phyloP scores from a whole-genome alignment of 257 asterid genomes.

The Solanum chiquidenum region DNA sequence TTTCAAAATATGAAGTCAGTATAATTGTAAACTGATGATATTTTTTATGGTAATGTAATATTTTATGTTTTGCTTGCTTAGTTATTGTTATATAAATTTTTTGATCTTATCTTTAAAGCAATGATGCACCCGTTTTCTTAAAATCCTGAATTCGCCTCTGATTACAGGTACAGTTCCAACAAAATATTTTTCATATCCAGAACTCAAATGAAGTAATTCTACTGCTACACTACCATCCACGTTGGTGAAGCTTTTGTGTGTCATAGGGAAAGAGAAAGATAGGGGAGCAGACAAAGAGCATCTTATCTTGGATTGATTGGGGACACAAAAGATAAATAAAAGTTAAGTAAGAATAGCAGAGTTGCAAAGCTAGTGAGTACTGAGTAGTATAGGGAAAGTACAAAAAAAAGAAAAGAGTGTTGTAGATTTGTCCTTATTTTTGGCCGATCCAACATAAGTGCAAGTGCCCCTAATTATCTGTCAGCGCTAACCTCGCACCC shows the following conservation, averaged over 20 bases:
- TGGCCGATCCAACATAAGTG: neutral
- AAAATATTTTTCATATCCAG: fast-evolving
- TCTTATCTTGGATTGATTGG: neutral
- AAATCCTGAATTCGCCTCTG: no score
- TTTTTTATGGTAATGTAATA: no score
- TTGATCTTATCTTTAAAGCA: no score
- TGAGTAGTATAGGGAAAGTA: neutral
- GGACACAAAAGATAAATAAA: neutral
- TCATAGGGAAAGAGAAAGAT: no score
- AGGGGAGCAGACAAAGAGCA: neutral
- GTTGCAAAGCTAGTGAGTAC: neutral
- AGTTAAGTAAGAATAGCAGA: neutral
- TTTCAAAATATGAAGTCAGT: no score
- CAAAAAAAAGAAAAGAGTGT: neutral
- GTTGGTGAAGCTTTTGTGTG: neutral
- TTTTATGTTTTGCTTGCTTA: no score
- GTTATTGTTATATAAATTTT: no score
- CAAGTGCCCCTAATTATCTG: neutral
- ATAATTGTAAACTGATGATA: no score
- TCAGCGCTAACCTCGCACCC: conserved; percentile 28
- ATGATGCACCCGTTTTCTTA: no score
- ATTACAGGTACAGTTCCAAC: no score
- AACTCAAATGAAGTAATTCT: no score
- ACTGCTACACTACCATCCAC: fast-evolving
- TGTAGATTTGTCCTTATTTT: neutral